These are phyloP conservation scores for Phoenix dactylifera DNA, from an alignment of 176 grass and related monocot species.

Conservation along the genomic window DNA sequence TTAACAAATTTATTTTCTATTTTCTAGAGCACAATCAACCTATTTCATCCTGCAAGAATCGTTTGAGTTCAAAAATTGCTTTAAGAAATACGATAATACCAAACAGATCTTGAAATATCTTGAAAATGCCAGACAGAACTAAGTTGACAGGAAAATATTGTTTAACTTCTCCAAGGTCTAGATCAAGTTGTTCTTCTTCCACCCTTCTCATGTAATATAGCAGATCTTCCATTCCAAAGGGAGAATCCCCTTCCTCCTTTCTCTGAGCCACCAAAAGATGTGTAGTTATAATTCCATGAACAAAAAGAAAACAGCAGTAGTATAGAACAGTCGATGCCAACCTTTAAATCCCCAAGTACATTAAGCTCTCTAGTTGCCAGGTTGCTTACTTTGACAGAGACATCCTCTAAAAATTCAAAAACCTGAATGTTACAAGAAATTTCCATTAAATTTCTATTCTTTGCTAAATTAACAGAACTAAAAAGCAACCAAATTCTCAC, in stretches of 20 bases:
- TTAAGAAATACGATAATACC: slow-evolving; percentile 36
- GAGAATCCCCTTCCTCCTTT: slow-evolving; percentile 64
- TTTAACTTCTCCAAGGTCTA: slow-evolving; percentile 86
- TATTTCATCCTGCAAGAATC: too few species aligned
- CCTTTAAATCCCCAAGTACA: slow-evolving; percentile 87
- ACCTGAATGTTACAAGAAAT: slow-evolving; percentile 41
- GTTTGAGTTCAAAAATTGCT: too few species aligned
- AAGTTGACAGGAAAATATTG: slow-evolving; percentile 80
- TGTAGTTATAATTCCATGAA: neutral
- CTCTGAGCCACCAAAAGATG: slow-evolving; percentile 33
- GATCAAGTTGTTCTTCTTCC: slow-evolving; percentile 65
- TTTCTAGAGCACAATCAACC: neutral
- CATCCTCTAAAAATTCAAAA: slow-evolving; percentile 84
- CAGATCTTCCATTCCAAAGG: slow-evolving; percentile 90
- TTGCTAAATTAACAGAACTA: neutral
- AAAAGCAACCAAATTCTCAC: neutral
- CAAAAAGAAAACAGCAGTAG: slow-evolving; percentile 6
- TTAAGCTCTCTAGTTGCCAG: slow-evolving; percentile 62
- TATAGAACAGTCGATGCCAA: slow-evolving; percentile 15
- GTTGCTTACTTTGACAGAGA: slow-evolving; percentile 66
- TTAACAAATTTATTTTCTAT: neutral
- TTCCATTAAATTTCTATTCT: neutral
- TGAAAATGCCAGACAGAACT: slow-evolving; percentile 87
- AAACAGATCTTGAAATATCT: slow-evolving; percentile 96
- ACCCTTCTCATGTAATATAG: slow-evolving; percentile 88